A percentile compares a stretch with the other conserved stretches of the same genome.
phyloP scores from a whole-genome alignment of 768 basidiomycete genomes.

The Lentinula aciculospora region DNA sequence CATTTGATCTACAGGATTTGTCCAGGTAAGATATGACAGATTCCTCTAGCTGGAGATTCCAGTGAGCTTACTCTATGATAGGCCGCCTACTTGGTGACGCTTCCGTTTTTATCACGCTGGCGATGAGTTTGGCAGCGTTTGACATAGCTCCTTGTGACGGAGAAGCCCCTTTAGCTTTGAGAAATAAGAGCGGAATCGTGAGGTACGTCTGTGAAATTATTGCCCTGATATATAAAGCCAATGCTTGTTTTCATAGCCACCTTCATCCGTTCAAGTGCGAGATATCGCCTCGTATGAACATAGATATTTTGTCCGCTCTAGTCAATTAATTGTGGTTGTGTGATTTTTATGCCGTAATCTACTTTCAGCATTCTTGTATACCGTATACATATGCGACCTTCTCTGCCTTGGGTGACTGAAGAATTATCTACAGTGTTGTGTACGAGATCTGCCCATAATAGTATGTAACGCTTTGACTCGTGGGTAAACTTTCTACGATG shows the following conservation, averaged over 20 bases:
- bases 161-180: constrained; percentile 1
- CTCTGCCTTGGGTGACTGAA: too few species aligned
- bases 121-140: constrained; percentile 5
- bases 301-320: neutral
- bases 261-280: constrained; percentile 6
- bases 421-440: too few species aligned
- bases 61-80: neutral
- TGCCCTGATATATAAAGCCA: neutral
- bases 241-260: neutral
- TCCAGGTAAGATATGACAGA: neutral
- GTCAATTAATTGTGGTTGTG: too few species aligned
- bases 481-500: neutral
- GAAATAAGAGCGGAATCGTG: constrained; percentile 1
- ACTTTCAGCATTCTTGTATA: too few species aligned
- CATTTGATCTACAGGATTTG: neutral
- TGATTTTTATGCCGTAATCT: too few species aligned
- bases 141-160: constrained; percentile 2
- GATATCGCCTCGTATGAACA: constrained; percentile 4
- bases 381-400: too few species aligned
- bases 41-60: neutral
- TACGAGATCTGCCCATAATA: neutral
- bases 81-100: constrained; percentile 6
- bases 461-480: constrained; percentile 5
- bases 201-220: neutral
- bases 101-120: constrained; percentile 3